Percentiles rank a stretch among this genome's conserved stretches.
These are phyloP conservation scores for Stipa capillata DNA, from an alignment of 176 grass and related monocot species.

Conservation along the genomic window DNA sequence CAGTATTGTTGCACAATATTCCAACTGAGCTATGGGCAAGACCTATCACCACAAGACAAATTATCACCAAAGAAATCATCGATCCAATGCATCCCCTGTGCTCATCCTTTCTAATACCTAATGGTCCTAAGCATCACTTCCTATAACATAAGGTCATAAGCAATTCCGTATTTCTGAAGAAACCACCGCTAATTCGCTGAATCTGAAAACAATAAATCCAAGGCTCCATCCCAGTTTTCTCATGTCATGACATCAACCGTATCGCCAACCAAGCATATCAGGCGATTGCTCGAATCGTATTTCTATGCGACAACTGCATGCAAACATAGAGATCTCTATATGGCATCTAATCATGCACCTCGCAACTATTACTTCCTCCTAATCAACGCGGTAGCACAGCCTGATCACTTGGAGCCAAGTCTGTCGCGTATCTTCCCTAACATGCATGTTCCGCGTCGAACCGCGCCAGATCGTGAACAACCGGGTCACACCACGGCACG, in stretches of 20 bases:
- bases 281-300: neutral
- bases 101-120: no score
- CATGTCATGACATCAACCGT: neutral
- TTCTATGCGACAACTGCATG: neutral
- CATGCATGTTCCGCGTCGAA: neutral
- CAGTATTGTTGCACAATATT: neutral
- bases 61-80: neutral
- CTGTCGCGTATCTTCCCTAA: neutral
- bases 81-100: no score
- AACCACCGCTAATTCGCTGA: neutral
- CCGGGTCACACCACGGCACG: neutral
- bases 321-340: neutral
- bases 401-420: neutral
- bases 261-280: neutral
- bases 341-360: neutral
- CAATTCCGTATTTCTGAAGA: neutral
- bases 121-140: neutral
- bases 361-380: neutral
- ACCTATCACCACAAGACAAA: neutral
- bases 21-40: neutral
- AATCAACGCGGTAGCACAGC: neutral
- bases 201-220: neutral
- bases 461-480: neutral
- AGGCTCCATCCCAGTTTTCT: neutral
- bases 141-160: neutral